Conservation (phyloP, 352 stramenopile species). For the Globisporangium nodosum region DNA sequence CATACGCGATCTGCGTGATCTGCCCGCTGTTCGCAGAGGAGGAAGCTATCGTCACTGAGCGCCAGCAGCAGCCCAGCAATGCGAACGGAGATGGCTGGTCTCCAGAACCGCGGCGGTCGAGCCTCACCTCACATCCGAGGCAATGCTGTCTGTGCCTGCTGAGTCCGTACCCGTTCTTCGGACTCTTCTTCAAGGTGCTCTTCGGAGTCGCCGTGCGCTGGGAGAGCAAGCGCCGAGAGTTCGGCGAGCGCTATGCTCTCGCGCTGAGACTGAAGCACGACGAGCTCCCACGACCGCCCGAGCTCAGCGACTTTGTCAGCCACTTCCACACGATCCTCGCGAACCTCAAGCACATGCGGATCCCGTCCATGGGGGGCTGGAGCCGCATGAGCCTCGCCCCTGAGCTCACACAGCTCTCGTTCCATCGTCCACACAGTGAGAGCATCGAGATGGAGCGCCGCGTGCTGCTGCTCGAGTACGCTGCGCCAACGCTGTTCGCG, state of each 20-base stretch:
- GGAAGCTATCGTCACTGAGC: background rate
- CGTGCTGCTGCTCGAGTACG: conserved; percentile 67
- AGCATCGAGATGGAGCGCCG: conserved; percentile 48
- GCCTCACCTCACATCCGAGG: conserved; percentile 12
- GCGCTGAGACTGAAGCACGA: conserved; percentile 17
- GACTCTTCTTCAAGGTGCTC: conserved; percentile 80
- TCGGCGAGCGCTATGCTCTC: conserved; percentile 21
- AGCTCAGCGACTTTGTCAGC: conserved; percentile 50
- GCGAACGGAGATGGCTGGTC: background rate
- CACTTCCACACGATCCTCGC: conserved; percentile 63
- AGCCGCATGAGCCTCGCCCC: conserved; percentile 53
- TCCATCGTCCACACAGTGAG: conserved; percentile 68
- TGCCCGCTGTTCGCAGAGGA: conserved; percentile 57
- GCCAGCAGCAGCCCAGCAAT: background rate
- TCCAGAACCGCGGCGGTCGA: background rate
- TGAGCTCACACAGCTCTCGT: conserved; percentile 56
- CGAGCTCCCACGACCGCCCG: conserved; percentile 17
- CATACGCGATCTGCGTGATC: conserved; percentile 66
- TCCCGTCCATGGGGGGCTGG: conserved; percentile 75
- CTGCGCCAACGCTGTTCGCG: conserved; percentile 60
- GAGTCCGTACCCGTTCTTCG: conserved; percentile 77
- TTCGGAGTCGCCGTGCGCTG: conserved; percentile 71
- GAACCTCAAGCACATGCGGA: conserved; percentile 48
- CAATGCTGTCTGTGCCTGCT: conserved; percentile 76
- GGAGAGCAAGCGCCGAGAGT: conserved; percentile 45